phyloP scores from a whole-genome alignment of 805 yeast genomes.

The Barnettozyma sucrosica region DNA sequence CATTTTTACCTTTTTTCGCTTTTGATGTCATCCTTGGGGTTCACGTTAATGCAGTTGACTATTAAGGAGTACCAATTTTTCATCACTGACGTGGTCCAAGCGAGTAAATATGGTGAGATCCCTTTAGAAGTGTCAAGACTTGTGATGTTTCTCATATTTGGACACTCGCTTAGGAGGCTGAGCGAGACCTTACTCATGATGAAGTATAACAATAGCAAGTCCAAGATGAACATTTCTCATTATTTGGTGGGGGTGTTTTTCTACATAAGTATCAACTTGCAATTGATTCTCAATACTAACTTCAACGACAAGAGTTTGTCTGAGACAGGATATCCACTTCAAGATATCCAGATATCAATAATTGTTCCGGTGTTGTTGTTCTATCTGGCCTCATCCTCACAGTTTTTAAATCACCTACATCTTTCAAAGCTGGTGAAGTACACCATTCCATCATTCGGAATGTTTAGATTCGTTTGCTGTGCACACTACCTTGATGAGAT shows the following conservation, averaged over 20 bases:
- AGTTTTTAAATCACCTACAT: constrained; percentile 29
- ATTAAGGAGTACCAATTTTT: constrained; percentile 4
- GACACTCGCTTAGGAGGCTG: constrained; percentile 52
- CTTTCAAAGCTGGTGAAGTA: constrained; percentile 28
- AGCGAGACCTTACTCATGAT: constrained; percentile 49
- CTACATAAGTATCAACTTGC: constrained; percentile 44
- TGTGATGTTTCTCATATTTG: constrained; percentile 24
- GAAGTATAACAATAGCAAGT: constrained; percentile 34
- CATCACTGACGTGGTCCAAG: constrained; percentile 5
- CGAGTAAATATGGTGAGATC: constrained; percentile 15
- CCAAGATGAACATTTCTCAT: constrained; percentile 62
- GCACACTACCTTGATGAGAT: constrained; percentile 73
- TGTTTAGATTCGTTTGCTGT: constrained; percentile 47
- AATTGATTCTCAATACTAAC: constrained; percentile 27
- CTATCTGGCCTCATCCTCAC: constrained; percentile 36
- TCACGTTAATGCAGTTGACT: constrained; percentile 13
- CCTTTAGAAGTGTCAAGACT: constrained; percentile 21
- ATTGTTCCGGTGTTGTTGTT: constrained; percentile 16
- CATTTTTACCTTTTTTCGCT: constrained; percentile 55
- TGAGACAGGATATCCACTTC: background rate
- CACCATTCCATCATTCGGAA: constrained; percentile 44
- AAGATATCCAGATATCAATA: constrained; percentile 5
- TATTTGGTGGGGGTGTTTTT: constrained; percentile 60
- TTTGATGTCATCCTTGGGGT: constrained; percentile 24
- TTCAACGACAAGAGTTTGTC: constrained; percentile 8